A percentile compares a stretch with the other conserved stretches of the same genome.
Conservation (phyloP, 2,329 filamentous ascomycete species). For the Clarireedia monteithiana region DNA sequence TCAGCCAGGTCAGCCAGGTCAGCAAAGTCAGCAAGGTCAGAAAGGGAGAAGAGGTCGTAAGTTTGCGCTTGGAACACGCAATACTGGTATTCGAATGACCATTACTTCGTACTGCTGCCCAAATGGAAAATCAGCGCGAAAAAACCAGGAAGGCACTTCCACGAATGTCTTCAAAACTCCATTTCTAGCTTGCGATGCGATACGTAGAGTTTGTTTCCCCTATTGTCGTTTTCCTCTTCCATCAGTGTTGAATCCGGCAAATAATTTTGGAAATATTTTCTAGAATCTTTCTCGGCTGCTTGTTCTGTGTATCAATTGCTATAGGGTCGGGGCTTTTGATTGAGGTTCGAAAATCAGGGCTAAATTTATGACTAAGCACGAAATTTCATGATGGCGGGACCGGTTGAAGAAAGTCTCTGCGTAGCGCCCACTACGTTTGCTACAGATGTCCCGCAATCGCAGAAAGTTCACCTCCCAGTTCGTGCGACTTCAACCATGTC, state of each 20-base stretch:
- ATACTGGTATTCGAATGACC: too few relatives aligned
- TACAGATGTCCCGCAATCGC: neutral
- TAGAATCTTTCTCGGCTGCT: conserved; percentile 22
- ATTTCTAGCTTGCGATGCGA: too few relatives aligned
- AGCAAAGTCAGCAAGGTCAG: too few relatives aligned
- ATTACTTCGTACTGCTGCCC: too few relatives aligned
- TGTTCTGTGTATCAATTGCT: conserved; percentile 5
- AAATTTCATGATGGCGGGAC: neutral
- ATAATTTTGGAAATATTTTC: neutral
- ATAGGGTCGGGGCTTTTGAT: conserved; percentile 5
- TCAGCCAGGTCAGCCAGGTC: too few relatives aligned
- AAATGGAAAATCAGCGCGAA: too few relatives aligned
- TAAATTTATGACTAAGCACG: conserved; percentile 7
- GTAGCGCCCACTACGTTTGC: neutral
- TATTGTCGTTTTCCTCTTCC: neutral
- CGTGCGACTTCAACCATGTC: conserved; percentile 4
- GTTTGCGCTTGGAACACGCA: too few relatives aligned
- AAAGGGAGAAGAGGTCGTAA: too few relatives aligned
- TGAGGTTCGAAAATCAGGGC: conserved; percentile 6
- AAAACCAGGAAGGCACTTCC: too few relatives aligned
- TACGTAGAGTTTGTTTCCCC: neutral
- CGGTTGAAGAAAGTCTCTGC: neutral
- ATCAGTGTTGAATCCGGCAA: neutral
- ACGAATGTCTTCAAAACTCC: too few relatives aligned
- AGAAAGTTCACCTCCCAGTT: neutral